Percentiles rank a stretch among this genome's conserved stretches.
These are phyloP conservation scores for Excoecaria cochinchinensis DNA, from an alignment of 345 rosid species.

Conservation along the genomic window DNA sequence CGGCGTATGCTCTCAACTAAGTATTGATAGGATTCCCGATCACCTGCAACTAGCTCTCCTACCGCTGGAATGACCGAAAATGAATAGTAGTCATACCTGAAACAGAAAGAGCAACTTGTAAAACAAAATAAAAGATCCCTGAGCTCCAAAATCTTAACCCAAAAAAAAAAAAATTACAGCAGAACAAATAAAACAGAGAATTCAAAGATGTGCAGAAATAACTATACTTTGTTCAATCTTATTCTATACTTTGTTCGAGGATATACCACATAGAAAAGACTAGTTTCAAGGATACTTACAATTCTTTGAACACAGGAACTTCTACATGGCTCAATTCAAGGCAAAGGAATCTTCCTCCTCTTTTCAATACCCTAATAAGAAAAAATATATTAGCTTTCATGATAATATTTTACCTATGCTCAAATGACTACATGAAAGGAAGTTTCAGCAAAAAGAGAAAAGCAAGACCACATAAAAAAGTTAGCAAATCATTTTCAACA, in stretches of 20 bases:
- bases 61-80: constrained; percentile 77
- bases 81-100: constrained; percentile 83
- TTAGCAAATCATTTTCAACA: neutral
- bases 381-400: neutral
- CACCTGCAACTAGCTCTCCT: constrained; percentile 84
- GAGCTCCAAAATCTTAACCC: constrained; percentile 21
- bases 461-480: neutral
- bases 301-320: constrained; percentile 71
- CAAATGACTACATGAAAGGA: neutral
- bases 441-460: neutral
- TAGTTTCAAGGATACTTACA: constrained; percentile 50
- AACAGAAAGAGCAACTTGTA: neutral
- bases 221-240: neutral
- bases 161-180: neutral
- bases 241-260: neutral
- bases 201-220: neutral
- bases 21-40: constrained; percentile 82
- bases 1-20: constrained; percentile 91
- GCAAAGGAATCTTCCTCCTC: constrained; percentile 95
- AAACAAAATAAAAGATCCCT: neutral
- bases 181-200: neutral
- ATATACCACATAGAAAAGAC: neutral
- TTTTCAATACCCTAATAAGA: constrained; percentile 61
- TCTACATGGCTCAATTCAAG: constrained; percentile 94
- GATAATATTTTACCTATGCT: neutral